phyloP scores from a whole-genome alignment of 2,329 filamentous ascomycete species.

The Chaetomium globosum region DNA sequence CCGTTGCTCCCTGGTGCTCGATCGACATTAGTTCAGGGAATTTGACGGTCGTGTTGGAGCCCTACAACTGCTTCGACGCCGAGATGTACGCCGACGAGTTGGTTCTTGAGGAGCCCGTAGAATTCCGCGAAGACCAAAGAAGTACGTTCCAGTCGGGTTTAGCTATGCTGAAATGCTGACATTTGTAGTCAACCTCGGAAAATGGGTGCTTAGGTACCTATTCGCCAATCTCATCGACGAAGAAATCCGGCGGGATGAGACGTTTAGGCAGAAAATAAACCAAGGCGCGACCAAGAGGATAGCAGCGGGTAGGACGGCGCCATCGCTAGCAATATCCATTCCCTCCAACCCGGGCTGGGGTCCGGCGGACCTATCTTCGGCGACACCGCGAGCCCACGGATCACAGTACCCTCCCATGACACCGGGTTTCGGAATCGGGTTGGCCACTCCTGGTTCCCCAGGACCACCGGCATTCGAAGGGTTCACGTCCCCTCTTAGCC shows the following conservation, averaged over 20 bases:
- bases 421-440: slow-evolving; percentile 75
- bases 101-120: slow-evolving; percentile 68
- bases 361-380: slow-evolving; percentile 50
- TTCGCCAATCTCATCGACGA: slow-evolving; percentile 89
- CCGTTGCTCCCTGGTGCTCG: slow-evolving; percentile 93
- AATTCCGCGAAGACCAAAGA: slow-evolving; percentile 90
- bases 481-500: slow-evolving; percentile 46
- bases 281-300: slow-evolving; percentile 62
- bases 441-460: slow-evolving; percentile 67
- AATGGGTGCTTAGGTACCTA: slow-evolving; percentile 92
- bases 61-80: slow-evolving; percentile 95
- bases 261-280: slow-evolving; percentile 69
- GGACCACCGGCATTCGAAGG: slow-evolving; percentile 56
- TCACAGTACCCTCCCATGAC: slow-evolving; percentile 64
- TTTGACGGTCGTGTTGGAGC: slow-evolving; percentile 86
- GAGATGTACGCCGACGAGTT: slow-evolving; percentile 96
- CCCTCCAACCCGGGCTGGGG: slow-evolving; percentile 46
- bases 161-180: slow-evolving; percentile 27
- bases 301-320: slow-evolving; percentile 57
- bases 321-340: slow-evolving; percentile 61
- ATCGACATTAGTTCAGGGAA: slow-evolving; percentile 92
- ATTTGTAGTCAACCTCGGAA: slow-evolving; percentile 85
- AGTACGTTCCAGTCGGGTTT: slow-evolving; percentile 58
- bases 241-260: slow-evolving; percentile 80
- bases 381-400: slow-evolving; percentile 68